Conservation (phyloP, 2,329 filamentous ascomycete species). For the Pseudogymnoascus sp. region DNA sequence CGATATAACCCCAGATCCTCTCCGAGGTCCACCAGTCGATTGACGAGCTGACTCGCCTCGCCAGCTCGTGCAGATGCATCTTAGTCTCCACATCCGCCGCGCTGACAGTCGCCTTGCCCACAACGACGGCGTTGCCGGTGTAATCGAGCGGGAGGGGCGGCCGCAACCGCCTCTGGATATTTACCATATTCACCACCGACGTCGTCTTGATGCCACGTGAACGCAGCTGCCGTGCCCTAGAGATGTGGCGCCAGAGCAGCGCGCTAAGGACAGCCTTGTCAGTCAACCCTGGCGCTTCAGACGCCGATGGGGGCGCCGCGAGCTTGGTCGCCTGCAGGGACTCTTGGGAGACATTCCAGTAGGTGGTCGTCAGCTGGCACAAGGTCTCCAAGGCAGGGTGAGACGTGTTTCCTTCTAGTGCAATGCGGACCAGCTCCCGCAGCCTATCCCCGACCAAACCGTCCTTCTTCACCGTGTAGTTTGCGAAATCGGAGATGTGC, state of each 20-base stretch:
- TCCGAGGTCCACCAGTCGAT: background rate
- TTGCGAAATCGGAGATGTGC: background rate
- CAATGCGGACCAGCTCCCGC: background rate
- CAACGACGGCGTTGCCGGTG: background rate
- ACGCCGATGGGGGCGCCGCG: background rate
- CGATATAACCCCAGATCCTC: background rate
- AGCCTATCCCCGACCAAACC: background rate
- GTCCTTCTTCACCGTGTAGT: background rate
- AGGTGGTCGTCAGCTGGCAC: background rate
- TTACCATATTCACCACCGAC: background rate
- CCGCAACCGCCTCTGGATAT: background rate
- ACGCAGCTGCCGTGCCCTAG: background rate
- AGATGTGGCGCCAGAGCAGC: background rate
- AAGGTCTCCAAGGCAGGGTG: background rate
- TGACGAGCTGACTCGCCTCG: background rate
- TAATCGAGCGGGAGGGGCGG: background rate
- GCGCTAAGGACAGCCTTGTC: background rate
- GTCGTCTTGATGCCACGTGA: background rate
- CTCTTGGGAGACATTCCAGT: background rate
- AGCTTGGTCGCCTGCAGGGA: background rate
- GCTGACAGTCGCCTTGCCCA: background rate
- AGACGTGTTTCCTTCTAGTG: background rate
- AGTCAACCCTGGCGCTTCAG: background rate
- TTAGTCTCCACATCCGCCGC: background rate
- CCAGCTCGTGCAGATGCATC: background rate